Evolutionary conservation across 345 rosid genomes (phyloP).

Genomic region (Populus nigra): DNA sequence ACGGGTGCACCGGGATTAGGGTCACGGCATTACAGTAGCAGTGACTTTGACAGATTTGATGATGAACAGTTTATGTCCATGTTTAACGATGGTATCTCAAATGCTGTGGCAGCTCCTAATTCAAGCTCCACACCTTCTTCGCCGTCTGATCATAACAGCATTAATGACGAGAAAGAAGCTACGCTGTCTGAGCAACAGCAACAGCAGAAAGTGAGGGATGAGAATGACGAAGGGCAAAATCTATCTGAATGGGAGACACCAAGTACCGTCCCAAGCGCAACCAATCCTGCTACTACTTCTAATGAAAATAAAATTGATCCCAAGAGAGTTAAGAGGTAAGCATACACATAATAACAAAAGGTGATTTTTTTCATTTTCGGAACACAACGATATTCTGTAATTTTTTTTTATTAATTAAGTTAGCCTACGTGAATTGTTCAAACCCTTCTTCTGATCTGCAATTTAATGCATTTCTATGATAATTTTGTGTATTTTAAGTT

Average conservation of each 20-base stretch:
- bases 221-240: slow-evolving; percentile 27
- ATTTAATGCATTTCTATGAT: background rate
- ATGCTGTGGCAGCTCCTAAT: slow-evolving; percentile 9
- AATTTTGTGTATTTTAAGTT: background rate
- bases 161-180: slow-evolving; percentile 27
- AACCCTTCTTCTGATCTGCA: background rate
- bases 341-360: background rate
- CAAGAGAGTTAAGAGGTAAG: slow-evolving; percentile 36
- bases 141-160: slow-evolving; percentile 34
- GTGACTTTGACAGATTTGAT: slow-evolving; percentile 29
- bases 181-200: slow-evolving; percentile 2
- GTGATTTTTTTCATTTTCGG: background rate
- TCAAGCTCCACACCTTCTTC: slow-evolving; percentile 26
- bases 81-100: slow-evolving; percentile 27
- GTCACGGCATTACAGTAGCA: slow-evolving; percentile 7
- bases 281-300: background rate
- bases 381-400: background rate
- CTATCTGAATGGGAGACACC: slow-evolving; percentile 20
- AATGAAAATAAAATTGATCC: slow-evolving; percentile 24
- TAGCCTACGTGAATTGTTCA: background rate
- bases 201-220: slow-evolving; percentile 8
- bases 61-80: slow-evolving; percentile 36
- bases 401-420: background rate
- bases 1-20: slow-evolving; percentile 2
- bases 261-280: background rate